These are phyloP conservation scores for Epithemia pelagica DNA, from an alignment of 108 stramenopile genomes.

Conservation along the genomic window DNA sequence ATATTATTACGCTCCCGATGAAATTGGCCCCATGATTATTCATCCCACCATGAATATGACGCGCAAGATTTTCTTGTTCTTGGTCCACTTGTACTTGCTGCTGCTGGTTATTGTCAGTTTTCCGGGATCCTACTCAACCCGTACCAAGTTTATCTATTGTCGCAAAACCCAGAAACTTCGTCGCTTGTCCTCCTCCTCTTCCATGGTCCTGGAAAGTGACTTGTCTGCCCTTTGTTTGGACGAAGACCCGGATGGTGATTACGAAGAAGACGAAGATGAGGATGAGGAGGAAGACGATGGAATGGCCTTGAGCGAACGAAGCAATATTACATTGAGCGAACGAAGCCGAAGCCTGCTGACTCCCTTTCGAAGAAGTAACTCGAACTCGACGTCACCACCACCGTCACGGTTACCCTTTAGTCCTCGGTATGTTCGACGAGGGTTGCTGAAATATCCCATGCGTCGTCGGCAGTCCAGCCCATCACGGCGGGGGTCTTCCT, in stretches of 20 bases:
- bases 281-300: not conserved
- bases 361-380: not conserved
- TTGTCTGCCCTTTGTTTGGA: not conserved
- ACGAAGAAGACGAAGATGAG: not conserved
- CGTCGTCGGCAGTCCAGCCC: not conserved
- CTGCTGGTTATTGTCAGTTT: conserved; percentile 72
- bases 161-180: not conserved
- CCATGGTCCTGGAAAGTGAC: not conserved
- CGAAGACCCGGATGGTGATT: not conserved
- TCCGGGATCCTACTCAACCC: conserved; percentile 46
- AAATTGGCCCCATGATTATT: conserved; percentile 63
- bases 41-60: conserved; percentile 57
- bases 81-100: conserved; percentile 74
- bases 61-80: conserved; percentile 47
- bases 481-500: not conserved
- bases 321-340: not conserved
- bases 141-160: conserved; percentile 30
- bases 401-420: not conserved
- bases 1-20: conserved; percentile 42
- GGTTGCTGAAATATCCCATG: not conserved
- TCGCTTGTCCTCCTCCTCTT: not conserved
- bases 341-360: not conserved
- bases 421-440: not conserved
- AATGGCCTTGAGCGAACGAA: not conserved
- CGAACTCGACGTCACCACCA: not conserved